Percentiles rank a stretch among this genome's conserved stretches.
Conservation (phyloP, 345 rosid species). For the Dipteronia dyeriana region DNA sequence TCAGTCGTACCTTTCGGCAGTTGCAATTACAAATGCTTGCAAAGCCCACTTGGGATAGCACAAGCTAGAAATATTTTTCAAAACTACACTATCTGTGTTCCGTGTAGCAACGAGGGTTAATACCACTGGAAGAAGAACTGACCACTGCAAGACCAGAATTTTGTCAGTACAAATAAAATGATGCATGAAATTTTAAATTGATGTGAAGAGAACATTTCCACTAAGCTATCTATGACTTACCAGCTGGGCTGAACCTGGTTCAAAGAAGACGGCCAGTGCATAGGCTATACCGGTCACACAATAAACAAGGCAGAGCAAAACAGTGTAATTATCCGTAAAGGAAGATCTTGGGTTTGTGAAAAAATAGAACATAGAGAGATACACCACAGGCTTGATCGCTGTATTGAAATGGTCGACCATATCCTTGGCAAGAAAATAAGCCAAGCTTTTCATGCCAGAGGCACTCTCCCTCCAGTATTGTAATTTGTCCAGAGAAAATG, state of each 20-base stretch:
- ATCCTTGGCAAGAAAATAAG: slow-evolving; percentile 92
- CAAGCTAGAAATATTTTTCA: slow-evolving; percentile 49
- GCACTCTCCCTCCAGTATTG: slow-evolving; percentile 96
- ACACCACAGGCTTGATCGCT: slow-evolving; percentile 80
- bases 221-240: slow-evolving; percentile 44
- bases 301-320: slow-evolving; percentile 86
- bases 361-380: slow-evolving; percentile 90
- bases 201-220: not conserved
- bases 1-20: slow-evolving; percentile 63
- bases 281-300: slow-evolving; percentile 95
- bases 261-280: slow-evolving; percentile 78
- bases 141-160: slow-evolving; percentile 56
- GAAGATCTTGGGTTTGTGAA: slow-evolving; percentile 89
- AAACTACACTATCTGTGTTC: slow-evolving; percentile 32
- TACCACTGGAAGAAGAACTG: slow-evolving; percentile 96
- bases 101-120: slow-evolving; percentile 84
- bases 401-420: slow-evolving; percentile 81
- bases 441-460: slow-evolving; percentile 91
- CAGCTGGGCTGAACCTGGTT: slow-evolving; percentile 86
- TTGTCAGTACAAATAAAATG: slow-evolving; percentile 15
- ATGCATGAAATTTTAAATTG: not conserved
- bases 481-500: slow-evolving; percentile 84
- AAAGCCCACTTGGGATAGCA: slow-evolving; percentile 94
- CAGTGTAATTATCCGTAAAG: slow-evolving; percentile 70
- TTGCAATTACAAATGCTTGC: slow-evolving; percentile 79